Evolutionary conservation across 768 basidiomycete species (phyloP).

Genomic region (Termitomyces sp.): DNA sequence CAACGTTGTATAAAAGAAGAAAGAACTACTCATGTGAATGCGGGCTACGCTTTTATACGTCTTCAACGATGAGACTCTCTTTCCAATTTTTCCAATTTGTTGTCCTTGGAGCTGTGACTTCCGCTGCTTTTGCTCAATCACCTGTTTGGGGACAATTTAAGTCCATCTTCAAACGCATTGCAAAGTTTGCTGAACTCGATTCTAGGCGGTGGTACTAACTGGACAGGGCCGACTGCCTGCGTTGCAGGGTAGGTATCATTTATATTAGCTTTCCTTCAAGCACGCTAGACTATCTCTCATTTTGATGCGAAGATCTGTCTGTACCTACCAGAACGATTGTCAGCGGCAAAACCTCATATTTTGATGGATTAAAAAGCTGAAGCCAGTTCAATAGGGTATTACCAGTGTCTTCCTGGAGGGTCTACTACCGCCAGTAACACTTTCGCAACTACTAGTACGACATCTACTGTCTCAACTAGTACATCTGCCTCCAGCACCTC

Average conservation of each 20-base stretch:
- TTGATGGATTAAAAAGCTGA: neutral
- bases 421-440: neutral
- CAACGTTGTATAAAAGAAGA: neutral
- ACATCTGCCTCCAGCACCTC: conserved; percentile 6
- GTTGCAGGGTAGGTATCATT: conserved; percentile 25
- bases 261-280: neutral
- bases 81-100: conserved; percentile 1
- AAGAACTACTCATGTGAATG: neutral
- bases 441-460: neutral
- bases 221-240: conserved; percentile 38
- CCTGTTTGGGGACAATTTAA: conserved; percentile 15
- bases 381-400: conserved; percentile 26
- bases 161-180: neutral
- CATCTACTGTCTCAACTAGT: conserved; percentile 3
- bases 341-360: conserved; percentile 1
- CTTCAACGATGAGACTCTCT: neutral
- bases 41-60: neutral
- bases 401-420: conserved; percentile 31
- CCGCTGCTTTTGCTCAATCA: conserved; percentile 12
- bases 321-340: conserved; percentile 24
- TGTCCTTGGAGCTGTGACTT: conserved; percentile 2
- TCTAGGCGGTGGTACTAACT: conserved; percentile 22
- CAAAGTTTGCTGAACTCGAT: neutral
- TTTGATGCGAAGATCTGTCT: conserved; percentile 12
- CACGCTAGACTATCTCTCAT: neutral